A percentile compares a stretch with the other conserved stretches of the same genome.
These are phyloP conservation scores for Lipomyces sp. DNA, from an alignment of 805 yeast genomes.

Conservation along the genomic window DNA sequence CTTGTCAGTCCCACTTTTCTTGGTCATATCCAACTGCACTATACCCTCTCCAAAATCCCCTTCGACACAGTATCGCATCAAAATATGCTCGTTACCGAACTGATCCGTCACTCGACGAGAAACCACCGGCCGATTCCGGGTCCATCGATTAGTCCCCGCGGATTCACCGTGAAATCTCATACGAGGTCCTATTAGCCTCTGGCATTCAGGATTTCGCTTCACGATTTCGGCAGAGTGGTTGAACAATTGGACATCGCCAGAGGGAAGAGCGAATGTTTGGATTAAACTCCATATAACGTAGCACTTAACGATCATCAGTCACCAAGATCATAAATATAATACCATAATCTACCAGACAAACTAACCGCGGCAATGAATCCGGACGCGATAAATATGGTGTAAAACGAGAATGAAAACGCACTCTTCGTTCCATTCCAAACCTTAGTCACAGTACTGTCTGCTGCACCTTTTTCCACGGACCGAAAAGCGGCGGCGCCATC, in stretches of 20 bases:
- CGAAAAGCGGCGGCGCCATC: not conserved
- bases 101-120: constrained; percentile 60
- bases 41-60: constrained; percentile 63
- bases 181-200: constrained; percentile 60
- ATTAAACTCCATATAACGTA: constrained; percentile 43
- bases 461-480: not conserved
- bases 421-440: constrained; percentile 11
- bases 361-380: constrained; percentile 13
- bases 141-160: constrained; percentile 67
- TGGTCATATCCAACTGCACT: constrained; percentile 72
- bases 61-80: constrained; percentile 80
- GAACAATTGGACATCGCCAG: constrained; percentile 84
- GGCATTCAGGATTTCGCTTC: constrained; percentile 64
- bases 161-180: constrained; percentile 78
- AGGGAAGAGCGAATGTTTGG: constrained; percentile 75
- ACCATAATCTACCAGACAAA: not conserved
- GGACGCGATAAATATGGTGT: not conserved
- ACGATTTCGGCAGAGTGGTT: constrained; percentile 76
- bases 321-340: not conserved
- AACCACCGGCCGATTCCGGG: constrained; percentile 75
- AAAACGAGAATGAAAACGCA: constrained; percentile 10
- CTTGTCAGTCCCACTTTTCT: constrained; percentile 51
- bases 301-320: not conserved
- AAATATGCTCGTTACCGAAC: constrained; percentile 74
- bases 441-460: not conserved